phyloP scores from a whole-genome alignment of 352 stramenopile genomes.

The Globisporangium echinulatum region DNA sequence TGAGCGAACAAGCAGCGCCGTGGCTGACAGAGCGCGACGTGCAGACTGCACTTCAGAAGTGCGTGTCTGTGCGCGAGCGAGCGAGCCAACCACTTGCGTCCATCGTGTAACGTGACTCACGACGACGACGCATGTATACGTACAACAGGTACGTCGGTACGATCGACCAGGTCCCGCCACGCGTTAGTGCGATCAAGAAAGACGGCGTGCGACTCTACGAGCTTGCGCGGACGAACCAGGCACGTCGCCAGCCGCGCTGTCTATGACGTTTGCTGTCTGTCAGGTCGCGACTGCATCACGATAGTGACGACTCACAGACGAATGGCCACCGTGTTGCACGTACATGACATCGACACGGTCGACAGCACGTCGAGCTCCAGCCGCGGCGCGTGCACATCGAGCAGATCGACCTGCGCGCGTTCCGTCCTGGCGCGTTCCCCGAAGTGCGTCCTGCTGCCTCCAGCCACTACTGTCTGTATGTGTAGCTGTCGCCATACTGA shows the following conservation, averaged over 20 bases:
- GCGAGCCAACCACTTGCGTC: neutral
- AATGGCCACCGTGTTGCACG: neutral
- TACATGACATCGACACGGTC: neutral
- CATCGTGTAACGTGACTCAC: too few species aligned
- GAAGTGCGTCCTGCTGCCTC: conserved; percentile 28
- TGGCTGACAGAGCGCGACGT: conserved; percentile 47
- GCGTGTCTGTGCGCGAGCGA: neutral
- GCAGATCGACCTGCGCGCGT: conserved; percentile 47
- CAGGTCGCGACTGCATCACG: too few species aligned
- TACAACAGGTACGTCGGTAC: conserved; percentile 55
- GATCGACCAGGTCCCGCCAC: conserved; percentile 73
- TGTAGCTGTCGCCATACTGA: neutral
- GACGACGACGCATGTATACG: too few species aligned
- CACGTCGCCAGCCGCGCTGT: neutral
- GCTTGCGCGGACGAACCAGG: conserved; percentile 55
- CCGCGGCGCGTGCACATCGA: conserved; percentile 58
- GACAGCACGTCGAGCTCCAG: conserved; percentile 48
- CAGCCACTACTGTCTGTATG: too few species aligned
- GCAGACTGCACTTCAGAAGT: conserved; percentile 39
- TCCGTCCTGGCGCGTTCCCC: conserved; percentile 44
- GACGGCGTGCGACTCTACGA: conserved; percentile 78
- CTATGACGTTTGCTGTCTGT: neutral
- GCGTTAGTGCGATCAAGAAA: conserved; percentile 75
- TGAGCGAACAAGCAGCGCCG: conserved; percentile 40
- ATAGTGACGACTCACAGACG: too few species aligned